Conservation (phyloP, 2,329 filamentous ascomycete genomes). For the Fusarium caatingaense region DNA sequence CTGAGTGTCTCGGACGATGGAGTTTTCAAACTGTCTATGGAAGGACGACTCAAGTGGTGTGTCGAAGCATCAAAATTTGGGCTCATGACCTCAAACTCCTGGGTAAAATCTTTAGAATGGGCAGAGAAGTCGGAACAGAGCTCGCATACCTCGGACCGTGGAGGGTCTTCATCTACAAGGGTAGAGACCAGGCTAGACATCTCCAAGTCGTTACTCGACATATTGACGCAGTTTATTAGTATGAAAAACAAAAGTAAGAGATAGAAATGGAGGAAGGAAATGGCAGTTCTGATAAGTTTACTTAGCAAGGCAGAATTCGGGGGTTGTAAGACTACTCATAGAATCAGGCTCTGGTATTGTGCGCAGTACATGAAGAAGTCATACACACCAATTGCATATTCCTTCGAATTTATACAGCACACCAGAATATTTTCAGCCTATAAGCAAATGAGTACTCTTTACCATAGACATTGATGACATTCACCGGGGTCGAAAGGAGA, state of each 20-base stretch:
- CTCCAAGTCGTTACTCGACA: background rate
- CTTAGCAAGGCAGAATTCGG: background rate
- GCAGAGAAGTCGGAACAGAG: background rate
- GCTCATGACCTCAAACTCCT: background rate
- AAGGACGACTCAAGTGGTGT: background rate
- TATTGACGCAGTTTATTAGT: background rate
- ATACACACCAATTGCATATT: too few relatives aligned
- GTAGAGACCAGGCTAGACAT: too few relatives aligned
- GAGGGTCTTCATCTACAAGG: background rate
- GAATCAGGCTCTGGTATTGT: background rate
- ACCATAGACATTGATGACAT: too few relatives aligned
- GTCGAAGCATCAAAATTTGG: background rate
- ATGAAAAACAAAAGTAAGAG: background rate
- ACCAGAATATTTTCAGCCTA: too few relatives aligned
- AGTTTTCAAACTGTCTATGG: background rate
- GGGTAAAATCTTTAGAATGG: background rate
- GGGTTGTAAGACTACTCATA: background rate
- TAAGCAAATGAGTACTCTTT: too few relatives aligned
- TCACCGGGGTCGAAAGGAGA: too few relatives aligned
- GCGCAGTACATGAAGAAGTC: background rate
- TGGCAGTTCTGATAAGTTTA: background rate
- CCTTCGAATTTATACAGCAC: too few relatives aligned
- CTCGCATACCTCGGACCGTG: background rate
- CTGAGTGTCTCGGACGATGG: background rate
- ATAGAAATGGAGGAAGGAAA: background rate